Percentiles rank a stretch among this genome's conserved stretches.
Conservation (phyloP, 495 filamentous ascomycete species). For the Penicillium taxi region DNA sequence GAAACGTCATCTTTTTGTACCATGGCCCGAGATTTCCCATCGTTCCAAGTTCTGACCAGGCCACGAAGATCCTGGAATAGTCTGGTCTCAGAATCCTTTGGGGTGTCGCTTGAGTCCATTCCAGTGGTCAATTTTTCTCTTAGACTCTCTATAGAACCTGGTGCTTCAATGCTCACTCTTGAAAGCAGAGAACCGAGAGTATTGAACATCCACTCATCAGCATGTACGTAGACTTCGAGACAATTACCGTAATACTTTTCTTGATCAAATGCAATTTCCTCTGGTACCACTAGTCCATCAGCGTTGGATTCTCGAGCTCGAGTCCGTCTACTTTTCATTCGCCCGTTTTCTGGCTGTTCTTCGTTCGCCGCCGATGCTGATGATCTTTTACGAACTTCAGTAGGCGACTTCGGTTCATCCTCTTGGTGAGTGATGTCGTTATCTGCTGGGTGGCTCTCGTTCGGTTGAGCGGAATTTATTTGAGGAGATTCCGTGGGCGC, state of each 20-base stretch:
- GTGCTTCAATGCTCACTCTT: slow-evolving; percentile 52
- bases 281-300: slow-evolving; percentile 41
- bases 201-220: slow-evolving; percentile 70
- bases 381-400: slow-evolving; percentile 40
- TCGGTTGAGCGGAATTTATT: slow-evolving; percentile 22
- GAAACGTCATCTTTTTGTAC: slow-evolving; percentile 48
- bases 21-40: slow-evolving; percentile 49
- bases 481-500: slow-evolving; percentile 37
- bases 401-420: slow-evolving; percentile 23
- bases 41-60: slow-evolving; percentile 51
- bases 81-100: slow-evolving; percentile 19
- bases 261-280: slow-evolving; percentile 53
- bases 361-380: slow-evolving; percentile 43
- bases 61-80: slow-evolving; percentile 47
- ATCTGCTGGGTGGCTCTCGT: slow-evolving; percentile 14
- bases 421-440: slow-evolving; percentile 23
- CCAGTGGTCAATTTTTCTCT: slow-evolving; percentile 19
- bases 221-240: slow-evolving; percentile 56
- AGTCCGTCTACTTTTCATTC: slow-evolving; percentile 75
- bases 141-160: slow-evolving; percentile 38
- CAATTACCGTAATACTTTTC: slow-evolving; percentile 65
- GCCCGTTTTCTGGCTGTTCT: slow-evolving; percentile 48
- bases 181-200: slow-evolving; percentile 58
- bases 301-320: slow-evolving; percentile 65
- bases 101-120: slow-evolving; percentile 12